Evolutionary conservation across 148 eudicot species (phyloP).

Genomic region (Persicaria maculosa): DNA sequence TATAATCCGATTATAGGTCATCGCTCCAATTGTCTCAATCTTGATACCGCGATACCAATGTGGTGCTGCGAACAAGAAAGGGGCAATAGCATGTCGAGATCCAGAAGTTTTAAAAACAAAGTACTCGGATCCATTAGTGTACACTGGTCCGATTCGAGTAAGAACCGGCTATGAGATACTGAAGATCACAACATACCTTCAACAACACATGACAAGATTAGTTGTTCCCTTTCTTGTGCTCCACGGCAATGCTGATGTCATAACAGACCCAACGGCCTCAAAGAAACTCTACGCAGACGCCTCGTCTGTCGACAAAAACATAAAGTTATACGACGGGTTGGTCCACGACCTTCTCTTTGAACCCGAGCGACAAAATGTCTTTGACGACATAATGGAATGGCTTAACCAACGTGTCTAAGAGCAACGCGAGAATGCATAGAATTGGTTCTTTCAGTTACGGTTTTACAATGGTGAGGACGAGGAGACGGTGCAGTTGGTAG

Average conservation of each 20-base stretch:
- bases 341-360: conserved; percentile 92
- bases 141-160: conserved; percentile 86
- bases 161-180: conserved; percentile 86
- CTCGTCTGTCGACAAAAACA: conserved; percentile 63
- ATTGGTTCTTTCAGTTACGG: neutral
- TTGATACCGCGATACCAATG: conserved; percentile 84
- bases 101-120: conserved; percentile 79
- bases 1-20: conserved; percentile 23
- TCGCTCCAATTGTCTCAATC: conserved; percentile 87
- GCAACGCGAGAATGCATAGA: neutral
- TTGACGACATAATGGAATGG: conserved; percentile 84
- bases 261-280: conserved; percentile 88
- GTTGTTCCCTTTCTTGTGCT: conserved; percentile 91
- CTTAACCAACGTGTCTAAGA: conserved; percentile 27
- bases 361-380: conserved; percentile 87
- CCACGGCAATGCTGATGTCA: conserved; percentile 83
- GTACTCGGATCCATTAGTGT: conserved; percentile 90
- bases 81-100: conserved; percentile 75
- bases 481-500: neutral
- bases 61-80: conserved; percentile 88
- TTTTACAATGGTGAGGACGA: neutral
- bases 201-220: conserved; percentile 49
- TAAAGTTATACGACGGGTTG: conserved; percentile 82
- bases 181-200: conserved; percentile 68
- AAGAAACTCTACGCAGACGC: conserved; percentile 71